A percentile compares a stretch with the other conserved stretches of the same genome.
Evolutionary conservation across 768 basidiomycete genomes (phyloP).

Genomic region (Clitopilus passeckerianus): DNA sequence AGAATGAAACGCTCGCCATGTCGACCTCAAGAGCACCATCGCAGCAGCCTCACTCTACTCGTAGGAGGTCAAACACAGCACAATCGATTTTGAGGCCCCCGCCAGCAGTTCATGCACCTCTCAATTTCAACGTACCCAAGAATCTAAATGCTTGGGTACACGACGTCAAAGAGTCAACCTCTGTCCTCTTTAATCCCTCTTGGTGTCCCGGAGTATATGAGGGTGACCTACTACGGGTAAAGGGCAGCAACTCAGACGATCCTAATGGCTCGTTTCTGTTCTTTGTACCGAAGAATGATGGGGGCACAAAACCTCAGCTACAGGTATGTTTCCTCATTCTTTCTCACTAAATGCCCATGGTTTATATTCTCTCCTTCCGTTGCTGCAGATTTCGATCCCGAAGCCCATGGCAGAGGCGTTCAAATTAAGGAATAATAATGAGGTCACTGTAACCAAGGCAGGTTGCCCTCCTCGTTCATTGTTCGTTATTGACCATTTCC

Average conservation of each 20-base stretch:
- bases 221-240: conserved; percentile 67
- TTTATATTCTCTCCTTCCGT: background rate
- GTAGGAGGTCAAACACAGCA: conserved; percentile 71
- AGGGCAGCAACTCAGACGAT: conserved; percentile 33
- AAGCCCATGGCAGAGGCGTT: conserved; percentile 70
- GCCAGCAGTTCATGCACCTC: conserved; percentile 21
- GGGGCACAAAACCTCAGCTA: conserved; percentile 52
- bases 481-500: conserved; percentile 4
- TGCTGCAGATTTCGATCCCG: conserved; percentile 65
- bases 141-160: conserved; percentile 72
- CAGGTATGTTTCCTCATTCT: conserved; percentile 44
- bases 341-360: too few species aligned
- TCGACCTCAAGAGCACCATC: conserved; percentile 58
- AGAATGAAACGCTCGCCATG: conserved; percentile 30
- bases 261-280: conserved; percentile 50
- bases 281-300: conserved; percentile 61
- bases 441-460: conserved; percentile 71
- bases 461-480: background rate
- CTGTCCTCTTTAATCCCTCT: conserved; percentile 65
- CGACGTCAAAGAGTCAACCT: conserved; percentile 53
- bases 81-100: conserved; percentile 56
- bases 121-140: conserved; percentile 60
- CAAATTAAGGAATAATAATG: conserved; percentile 63
- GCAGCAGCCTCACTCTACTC: conserved; percentile 48
- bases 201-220: conserved; percentile 77